Evolutionary conservation across 139 green algal species (phyloP).

Genomic region (Asterochloris sp.): DNA sequence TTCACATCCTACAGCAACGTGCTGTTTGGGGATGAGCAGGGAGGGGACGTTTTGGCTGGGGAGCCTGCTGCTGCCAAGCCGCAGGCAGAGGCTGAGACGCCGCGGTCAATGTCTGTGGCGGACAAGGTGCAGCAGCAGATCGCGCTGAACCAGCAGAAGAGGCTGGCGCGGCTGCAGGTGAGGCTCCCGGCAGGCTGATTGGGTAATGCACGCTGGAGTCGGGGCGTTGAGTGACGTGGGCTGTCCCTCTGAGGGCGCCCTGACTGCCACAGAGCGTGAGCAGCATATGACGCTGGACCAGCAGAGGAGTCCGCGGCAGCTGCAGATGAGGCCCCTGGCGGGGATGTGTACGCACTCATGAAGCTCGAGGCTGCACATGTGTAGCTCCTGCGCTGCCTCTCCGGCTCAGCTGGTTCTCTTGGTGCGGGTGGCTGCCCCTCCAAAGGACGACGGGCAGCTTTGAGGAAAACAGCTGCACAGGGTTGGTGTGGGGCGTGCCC

Average conservation of each 20-base stretch:
- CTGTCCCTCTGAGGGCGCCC: too few species aligned
- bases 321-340: conserved; percentile 23
- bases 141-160: conserved; percentile 29
- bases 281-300: conserved; percentile 18
- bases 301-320: conserved; percentile 33
- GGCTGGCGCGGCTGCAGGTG: conserved; percentile 35
- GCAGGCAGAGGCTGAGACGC: background rate
- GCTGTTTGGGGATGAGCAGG: conserved; percentile 14
- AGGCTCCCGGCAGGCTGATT: too few species aligned
- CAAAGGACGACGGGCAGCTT: too few species aligned
- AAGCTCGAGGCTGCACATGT: too few species aligned
- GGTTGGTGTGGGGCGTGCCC: too few species aligned
- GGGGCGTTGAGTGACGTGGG: too few species aligned
- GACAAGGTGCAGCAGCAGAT: conserved; percentile 26
- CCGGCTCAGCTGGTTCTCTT: too few species aligned
- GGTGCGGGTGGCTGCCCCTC: too few species aligned
- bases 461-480: too few species aligned
- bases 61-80: conserved; percentile 5
- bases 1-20: conserved; percentile 17
- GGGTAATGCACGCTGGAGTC: too few species aligned
- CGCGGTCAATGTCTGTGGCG: conserved; percentile 1
- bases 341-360: too few species aligned
- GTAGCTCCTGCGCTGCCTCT: too few species aligned
- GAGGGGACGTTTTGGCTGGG: background rate
- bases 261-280: background rate